Evolutionary conservation across 768 basidiomycete species (phyloP).

Genomic region (Floccularia luteovirens): DNA sequence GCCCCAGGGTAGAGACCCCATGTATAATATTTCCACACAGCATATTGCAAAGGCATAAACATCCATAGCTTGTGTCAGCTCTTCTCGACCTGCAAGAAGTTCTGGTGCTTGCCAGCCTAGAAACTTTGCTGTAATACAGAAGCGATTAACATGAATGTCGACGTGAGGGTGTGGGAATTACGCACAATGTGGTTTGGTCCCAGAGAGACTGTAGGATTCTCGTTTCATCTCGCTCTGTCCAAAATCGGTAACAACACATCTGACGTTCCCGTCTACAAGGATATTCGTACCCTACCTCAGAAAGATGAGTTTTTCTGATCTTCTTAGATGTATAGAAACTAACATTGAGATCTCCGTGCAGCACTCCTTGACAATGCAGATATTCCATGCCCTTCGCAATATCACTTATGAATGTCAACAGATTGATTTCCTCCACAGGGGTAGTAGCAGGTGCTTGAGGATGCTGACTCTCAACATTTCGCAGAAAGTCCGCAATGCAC

Average conservation of each 20-base stretch:
- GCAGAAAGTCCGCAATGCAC: conserved; percentile 53
- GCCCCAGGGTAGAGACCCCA: conserved; percentile 58
- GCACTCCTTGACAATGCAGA: conserved; percentile 56
- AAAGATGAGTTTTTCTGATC: neutral
- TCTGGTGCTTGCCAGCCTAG: conserved; percentile 72
- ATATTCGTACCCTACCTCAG: conserved; percentile 58
- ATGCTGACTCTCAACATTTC: conserved; percentile 16
- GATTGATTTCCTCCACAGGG: conserved; percentile 29
- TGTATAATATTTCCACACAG: conserved; percentile 59
- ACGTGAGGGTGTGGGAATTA: conserved; percentile 9
- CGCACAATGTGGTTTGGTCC: conserved; percentile 36
- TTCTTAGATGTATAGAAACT: conserved; percentile 6
- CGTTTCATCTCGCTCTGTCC: conserved; percentile 77
- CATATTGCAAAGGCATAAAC: conserved; percentile 67
- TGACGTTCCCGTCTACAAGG: conserved; percentile 59
- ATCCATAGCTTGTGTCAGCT: conserved; percentile 49
- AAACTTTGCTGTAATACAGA: conserved; percentile 40
- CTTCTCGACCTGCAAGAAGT: conserved; percentile 40
- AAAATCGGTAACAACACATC: conserved; percentile 76
- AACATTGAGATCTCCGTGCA: conserved; percentile 81
- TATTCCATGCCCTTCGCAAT: conserved; percentile 85
- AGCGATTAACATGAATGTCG: too few relatives aligned
- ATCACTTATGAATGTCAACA: conserved; percentile 61
- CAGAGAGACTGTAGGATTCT: conserved; percentile 60
- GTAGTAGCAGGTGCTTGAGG: neutral